phyloP scores from a whole-genome alignment of 2,329 filamentous ascomycete genomes.

The Pseudogymnoascus sp. region DNA sequence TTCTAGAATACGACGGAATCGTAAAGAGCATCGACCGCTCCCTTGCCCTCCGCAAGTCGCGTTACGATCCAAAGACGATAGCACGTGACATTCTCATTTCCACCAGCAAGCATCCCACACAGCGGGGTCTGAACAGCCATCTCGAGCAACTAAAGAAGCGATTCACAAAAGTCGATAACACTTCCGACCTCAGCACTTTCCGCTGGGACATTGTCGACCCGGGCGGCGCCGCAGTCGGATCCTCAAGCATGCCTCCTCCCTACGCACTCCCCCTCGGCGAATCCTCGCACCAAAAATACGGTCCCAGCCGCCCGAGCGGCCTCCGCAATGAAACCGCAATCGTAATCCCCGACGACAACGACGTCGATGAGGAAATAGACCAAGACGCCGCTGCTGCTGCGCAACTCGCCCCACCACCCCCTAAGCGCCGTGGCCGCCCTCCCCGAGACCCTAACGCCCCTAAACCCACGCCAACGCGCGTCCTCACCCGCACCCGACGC shows the following conservation, averaged over 20 bases:
- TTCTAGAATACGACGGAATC: constrained; percentile 9
- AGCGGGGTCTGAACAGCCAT: constrained; percentile 51
- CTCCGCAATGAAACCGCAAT: background rate
- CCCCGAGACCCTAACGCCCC: background rate
- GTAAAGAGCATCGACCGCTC: constrained; percentile 9
- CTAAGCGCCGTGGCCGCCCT: background rate
- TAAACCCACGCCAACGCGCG: background rate
- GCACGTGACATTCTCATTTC: constrained; percentile 56
- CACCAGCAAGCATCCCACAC: constrained; percentile 51
- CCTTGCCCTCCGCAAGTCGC: constrained; percentile 30
- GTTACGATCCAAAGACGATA: constrained; percentile 54
- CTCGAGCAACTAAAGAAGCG: constrained; percentile 27
- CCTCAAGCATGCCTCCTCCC: background rate
- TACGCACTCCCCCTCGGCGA: background rate
- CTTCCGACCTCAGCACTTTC: constrained; percentile 12
- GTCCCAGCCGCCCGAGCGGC: background rate
- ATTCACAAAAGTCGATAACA: constrained; percentile 9
- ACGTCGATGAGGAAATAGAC: background rate
- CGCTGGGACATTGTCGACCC: constrained; percentile 12
- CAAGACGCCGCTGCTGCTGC: background rate
- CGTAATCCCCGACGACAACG: background rate
- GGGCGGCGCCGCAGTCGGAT: background rate
- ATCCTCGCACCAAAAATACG: background rate
- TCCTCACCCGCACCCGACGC: background rate
- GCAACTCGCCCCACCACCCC: background rate